Percentiles rank a stretch among this genome's conserved stretches.
Conservation (phyloP, 768 basidiomycete species). For the Rhizopogon vulgaris region DNA sequence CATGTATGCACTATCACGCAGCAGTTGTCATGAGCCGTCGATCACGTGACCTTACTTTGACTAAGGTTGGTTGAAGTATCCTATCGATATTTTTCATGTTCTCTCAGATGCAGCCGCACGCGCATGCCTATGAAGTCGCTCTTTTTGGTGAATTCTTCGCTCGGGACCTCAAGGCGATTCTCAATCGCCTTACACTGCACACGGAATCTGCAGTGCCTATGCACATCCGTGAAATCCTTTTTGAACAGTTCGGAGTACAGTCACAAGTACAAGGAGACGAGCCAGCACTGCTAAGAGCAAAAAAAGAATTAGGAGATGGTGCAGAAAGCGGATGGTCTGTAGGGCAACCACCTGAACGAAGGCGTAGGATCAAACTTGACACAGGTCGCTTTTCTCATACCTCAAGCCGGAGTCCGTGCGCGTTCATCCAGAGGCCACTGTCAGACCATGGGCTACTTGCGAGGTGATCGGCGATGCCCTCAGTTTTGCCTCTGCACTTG, state of each 20-base stretch:
- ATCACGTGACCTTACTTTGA: no score
- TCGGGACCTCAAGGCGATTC: constrained; percentile 66
- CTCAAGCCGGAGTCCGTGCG: constrained; percentile 81
- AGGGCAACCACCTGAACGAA: background rate
- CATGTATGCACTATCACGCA: no score
- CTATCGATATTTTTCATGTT: constrained; percentile 11
- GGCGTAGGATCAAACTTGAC: background rate
- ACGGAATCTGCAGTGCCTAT: constrained; percentile 71
- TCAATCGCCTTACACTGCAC: constrained; percentile 78
- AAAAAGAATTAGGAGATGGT: constrained; percentile 63
- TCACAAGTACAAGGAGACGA: constrained; percentile 60
- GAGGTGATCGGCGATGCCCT: constrained; percentile 76
- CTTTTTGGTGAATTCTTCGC: constrained; percentile 80
- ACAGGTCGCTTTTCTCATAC: constrained; percentile 73
- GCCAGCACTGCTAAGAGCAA: constrained; percentile 64
- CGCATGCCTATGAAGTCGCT: constrained; percentile 72
- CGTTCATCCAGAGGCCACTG: constrained; percentile 81
- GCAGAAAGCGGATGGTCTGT: constrained; percentile 55
- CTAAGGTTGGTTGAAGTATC: no score
- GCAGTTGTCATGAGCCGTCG: no score
- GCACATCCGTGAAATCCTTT: constrained; percentile 74
- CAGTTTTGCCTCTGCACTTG: constrained; percentile 74
- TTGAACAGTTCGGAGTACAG: constrained; percentile 70
- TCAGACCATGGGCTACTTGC: constrained; percentile 78
- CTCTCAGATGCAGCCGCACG: constrained; percentile 21